Percentiles rank a stretch among this genome's conserved stretches.
Evolutionary conservation across 306 rosid genomes (phyloP).

Genomic region (Castanospermum australe): DNA sequence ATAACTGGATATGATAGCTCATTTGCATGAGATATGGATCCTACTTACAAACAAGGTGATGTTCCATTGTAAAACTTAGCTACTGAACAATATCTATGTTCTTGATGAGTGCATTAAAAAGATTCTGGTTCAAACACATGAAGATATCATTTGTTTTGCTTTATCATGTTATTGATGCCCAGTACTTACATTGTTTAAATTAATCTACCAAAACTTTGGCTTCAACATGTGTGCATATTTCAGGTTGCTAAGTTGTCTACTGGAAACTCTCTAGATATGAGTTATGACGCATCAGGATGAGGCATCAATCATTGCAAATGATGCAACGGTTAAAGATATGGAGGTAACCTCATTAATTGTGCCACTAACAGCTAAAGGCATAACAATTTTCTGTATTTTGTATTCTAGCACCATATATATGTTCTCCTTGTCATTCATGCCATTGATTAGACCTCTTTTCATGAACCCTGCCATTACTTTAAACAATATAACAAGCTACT

Average conservation of each 20-base stretch:
- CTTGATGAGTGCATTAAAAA: background rate
- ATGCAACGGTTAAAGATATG: conserved; percentile 94
- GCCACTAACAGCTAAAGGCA: no score
- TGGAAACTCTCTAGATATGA: conserved; percentile 93
- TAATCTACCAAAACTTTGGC: conserved; percentile 7
- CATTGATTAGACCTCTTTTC: no score
- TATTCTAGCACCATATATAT: no score
- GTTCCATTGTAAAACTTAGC: no score
- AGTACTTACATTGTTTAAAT: background rate
- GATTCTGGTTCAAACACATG: conserved; percentile 11
- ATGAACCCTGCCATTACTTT: no score
- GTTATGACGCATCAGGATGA: conserved; percentile 83
- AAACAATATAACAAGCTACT: no score
- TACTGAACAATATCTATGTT: no score
- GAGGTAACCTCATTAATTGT: conserved; percentile 51
- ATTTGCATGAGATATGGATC: no score
- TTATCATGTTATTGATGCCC: background rate
- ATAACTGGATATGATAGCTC: background rate
- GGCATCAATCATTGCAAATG: conserved; percentile 77
- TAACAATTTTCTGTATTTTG: no score
- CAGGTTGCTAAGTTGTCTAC: conserved; percentile 91
- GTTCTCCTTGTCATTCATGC: no score
- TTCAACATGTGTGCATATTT: conserved; percentile 13
- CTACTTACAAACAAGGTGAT: no score
- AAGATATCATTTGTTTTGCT: background rate